Conservation (phyloP, 345 rosid species). For the Linum usitatissimum region DNA sequence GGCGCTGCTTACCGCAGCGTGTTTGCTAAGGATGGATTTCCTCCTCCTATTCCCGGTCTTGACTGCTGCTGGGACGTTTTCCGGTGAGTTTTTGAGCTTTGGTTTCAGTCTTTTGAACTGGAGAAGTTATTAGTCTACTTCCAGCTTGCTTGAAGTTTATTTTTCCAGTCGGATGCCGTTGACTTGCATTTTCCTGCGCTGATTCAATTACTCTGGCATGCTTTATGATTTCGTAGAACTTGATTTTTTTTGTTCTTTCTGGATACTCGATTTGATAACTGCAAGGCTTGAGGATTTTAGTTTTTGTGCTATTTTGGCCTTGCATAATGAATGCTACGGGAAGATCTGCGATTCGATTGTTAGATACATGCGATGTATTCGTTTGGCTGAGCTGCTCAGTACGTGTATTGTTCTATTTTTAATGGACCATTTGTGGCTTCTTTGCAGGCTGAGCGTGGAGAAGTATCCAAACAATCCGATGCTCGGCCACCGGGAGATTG, state of each 20-base stretch:
- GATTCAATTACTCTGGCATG: not conserved
- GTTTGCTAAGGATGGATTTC: slow-evolving; percentile 70
- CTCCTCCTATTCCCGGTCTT: slow-evolving; percentile 56
- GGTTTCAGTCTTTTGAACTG: not conserved
- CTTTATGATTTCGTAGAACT: not conserved
- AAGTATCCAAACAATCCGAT: slow-evolving; percentile 60
- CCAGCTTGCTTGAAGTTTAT: not conserved
- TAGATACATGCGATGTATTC: not conserved
- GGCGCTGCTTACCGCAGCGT: slow-evolving; percentile 80
- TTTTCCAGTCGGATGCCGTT: not conserved
- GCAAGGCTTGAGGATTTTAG: not conserved
- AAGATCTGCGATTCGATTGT: not conserved
- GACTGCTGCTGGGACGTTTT: slow-evolving; percentile 93
- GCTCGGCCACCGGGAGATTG: slow-evolving; percentile 84
- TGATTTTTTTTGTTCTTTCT: not conserved
- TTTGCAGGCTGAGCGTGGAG: slow-evolving; percentile 60
- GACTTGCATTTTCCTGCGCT: not conserved
- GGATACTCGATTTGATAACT: not conserved
- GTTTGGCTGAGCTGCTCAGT: not conserved
- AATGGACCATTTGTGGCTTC: not conserved
- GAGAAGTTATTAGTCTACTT: not conserved
- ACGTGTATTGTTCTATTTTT: not conserved
- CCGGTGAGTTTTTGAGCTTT: slow-evolving; percentile 36
- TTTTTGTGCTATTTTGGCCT: not conserved
- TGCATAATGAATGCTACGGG: not conserved